Percentiles rank a stretch among this genome's conserved stretches.
phyloP scores from a whole-genome alignment of 768 basidiomycete species.

The Termitomyces sp. region DNA sequence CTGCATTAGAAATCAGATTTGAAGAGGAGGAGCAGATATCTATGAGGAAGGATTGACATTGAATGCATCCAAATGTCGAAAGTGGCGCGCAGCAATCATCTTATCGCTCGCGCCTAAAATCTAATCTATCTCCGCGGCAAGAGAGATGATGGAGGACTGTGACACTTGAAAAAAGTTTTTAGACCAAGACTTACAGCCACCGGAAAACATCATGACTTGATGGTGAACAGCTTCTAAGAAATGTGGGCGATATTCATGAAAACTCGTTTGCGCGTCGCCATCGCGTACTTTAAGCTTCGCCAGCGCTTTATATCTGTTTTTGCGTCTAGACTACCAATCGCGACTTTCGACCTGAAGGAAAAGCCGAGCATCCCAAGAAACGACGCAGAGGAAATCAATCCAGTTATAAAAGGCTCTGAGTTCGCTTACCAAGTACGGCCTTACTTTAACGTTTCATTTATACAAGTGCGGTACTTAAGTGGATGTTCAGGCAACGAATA shows the following conservation, averaged over 20 bases:
- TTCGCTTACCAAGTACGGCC: conserved; percentile 49
- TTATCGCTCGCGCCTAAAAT: neutral
- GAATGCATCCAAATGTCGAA: neutral
- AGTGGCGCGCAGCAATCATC: neutral
- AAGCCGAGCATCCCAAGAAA: conserved; percentile 19
- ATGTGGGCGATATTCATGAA: neutral
- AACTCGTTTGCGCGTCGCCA: neutral
- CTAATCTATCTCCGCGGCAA: conserved; percentile 5
- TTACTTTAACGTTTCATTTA: neutral
- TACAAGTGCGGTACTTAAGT: neutral
- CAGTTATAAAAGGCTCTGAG: conserved; percentile 53
- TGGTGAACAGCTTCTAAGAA: neutral
- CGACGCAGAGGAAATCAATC: conserved; percentile 34
- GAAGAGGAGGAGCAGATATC: neutral
- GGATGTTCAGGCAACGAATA: conserved; percentile 42
- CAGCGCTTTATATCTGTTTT: neutral
- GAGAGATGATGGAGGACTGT: neutral
- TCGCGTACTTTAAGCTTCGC: neutral
- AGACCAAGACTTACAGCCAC: neutral
- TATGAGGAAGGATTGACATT: neutral
- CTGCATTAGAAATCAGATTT: neutral
- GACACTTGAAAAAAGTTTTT: neutral
- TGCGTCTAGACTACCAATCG: neutral
- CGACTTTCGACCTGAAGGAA: conserved; percentile 16
- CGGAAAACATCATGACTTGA: neutral